phyloP scores from a whole-genome alignment of 805 yeast species.

The Teunomyces barrocoloradensis region DNA sequence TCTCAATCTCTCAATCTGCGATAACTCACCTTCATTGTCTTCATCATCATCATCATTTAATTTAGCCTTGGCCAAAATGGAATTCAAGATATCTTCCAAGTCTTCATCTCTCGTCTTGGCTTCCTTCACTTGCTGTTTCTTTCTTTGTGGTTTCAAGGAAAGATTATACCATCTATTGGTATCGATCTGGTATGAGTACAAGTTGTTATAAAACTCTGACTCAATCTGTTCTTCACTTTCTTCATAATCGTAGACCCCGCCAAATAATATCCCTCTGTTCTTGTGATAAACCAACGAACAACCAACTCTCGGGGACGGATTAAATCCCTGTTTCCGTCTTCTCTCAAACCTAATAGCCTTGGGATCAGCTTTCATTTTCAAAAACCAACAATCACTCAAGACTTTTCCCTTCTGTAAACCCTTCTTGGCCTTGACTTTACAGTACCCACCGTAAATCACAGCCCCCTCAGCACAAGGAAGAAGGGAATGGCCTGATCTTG shows the following conservation, averaged over 20 bases:
- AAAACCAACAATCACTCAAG: constrained; percentile 78
- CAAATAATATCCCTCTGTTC: constrained; percentile 89
- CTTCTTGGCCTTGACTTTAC: constrained; percentile 85
- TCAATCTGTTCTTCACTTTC: constrained; percentile 92
- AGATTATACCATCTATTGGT: constrained; percentile 85
- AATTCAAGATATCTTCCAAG: constrained; percentile 75
- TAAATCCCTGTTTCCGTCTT: constrained; percentile 83
- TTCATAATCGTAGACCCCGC: constrained; percentile 93
- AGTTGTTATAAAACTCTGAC: constrained; percentile 76
- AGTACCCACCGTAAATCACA: constrained; percentile 87
- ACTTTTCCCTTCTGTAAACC: constrained; percentile 91
- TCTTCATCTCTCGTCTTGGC: constrained; percentile 69
- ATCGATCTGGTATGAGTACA: constrained; percentile 80
- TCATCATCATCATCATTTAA: constrained; percentile 59
- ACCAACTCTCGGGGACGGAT: constrained; percentile 93
- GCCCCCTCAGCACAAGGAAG: constrained; percentile 81
- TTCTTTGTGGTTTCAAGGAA: constrained; percentile 59
- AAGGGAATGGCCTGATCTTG: constrained; percentile 90
- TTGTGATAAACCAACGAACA: constrained; percentile 85
- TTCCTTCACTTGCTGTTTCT: constrained; percentile 38
- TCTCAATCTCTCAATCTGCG: constrained; percentile 36
- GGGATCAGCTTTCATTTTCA: constrained; percentile 84
- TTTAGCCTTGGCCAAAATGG: constrained; percentile 71
- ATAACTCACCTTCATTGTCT: constrained; percentile 32
- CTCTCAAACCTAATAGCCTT: constrained; percentile 83